These are phyloP conservation scores for Hanseniaspora hatyaiensis DNA, from an alignment of 805 yeast species.

Conservation along the genomic window DNA sequence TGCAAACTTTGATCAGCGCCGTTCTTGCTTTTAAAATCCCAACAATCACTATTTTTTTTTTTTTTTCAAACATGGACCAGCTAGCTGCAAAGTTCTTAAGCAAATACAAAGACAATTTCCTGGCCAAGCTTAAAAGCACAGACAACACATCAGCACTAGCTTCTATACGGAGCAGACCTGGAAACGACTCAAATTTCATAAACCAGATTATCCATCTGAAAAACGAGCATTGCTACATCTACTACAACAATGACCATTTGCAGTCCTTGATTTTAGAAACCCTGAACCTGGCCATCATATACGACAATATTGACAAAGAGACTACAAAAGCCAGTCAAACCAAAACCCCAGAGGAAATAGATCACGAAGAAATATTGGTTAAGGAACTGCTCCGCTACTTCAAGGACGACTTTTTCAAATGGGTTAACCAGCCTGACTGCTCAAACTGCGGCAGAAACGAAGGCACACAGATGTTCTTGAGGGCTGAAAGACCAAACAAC, in stretches of 20 bases:
- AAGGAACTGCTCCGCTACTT: conserved; percentile 54
- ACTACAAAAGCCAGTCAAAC: conserved; percentile 27
- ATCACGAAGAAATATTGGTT: conserved; percentile 36
- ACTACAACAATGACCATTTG: conserved; percentile 3
- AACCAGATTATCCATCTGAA: background rate
- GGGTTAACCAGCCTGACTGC: conserved; percentile 71
- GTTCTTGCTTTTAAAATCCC: too few species aligned
- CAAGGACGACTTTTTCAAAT: conserved; percentile 64
- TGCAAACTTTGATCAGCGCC: too few species aligned
- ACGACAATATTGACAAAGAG: conserved; percentile 46
- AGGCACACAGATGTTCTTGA: conserved; percentile 30
- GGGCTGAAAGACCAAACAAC: conserved; percentile 34
- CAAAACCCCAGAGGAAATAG: conserved; percentile 35
- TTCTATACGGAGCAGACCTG: background rate
- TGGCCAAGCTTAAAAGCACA: background rate
- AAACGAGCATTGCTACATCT: conserved; percentile 11
- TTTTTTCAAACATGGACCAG: too few species aligned
- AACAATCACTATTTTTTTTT: too few species aligned
- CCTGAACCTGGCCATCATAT: conserved; percentile 49
- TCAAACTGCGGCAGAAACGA: conserved; percentile 36
- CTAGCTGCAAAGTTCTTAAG: too few species aligned
- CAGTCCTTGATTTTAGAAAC: conserved; percentile 33
- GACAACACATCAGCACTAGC: background rate
- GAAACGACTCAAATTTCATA: conserved; percentile 10
- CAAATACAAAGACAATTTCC: background rate